phyloP scores from a whole-genome alignment of 768 basidiomycete species.

The Naematelia encephala region DNA sequence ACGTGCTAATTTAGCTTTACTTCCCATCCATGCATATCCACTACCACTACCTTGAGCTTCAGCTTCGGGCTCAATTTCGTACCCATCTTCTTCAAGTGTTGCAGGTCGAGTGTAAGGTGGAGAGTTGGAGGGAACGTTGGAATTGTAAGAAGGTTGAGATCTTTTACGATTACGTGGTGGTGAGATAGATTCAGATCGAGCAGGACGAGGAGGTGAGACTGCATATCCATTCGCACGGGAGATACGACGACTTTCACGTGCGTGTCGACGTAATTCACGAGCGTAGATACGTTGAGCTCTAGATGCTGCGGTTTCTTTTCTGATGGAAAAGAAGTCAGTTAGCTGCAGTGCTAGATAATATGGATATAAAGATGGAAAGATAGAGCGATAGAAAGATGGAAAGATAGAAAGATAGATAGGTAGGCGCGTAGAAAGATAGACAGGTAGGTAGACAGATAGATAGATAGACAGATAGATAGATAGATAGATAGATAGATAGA shows the following conservation, averaged over 20 bases:
- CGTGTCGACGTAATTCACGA: conserved; percentile 29
- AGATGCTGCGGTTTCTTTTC: conserved; percentile 44
- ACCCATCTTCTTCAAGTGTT: conserved; percentile 12
- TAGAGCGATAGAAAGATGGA: too few relatives aligned
- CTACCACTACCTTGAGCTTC: background rate
- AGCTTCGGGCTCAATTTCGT: conserved; percentile 50
- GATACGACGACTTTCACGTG: conserved; percentile 28
- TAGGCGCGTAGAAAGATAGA: too few relatives aligned
- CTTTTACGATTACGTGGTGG: conserved; percentile 41
- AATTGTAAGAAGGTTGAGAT: too few relatives aligned
- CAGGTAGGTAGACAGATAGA: too few relatives aligned
- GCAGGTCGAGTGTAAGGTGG: too few relatives aligned
- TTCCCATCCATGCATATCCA: conserved; percentile 53
- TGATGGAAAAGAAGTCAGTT: too few relatives aligned
- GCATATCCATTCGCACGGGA: conserved; percentile 42
- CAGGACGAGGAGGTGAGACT: conserved; percentile 36
- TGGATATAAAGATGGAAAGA: too few relatives aligned
- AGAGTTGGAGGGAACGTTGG: too few relatives aligned
- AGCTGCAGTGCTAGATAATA: too few relatives aligned
- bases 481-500: too few relatives aligned
- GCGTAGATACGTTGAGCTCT: conserved; percentile 30
- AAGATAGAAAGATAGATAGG: too few relatives aligned
- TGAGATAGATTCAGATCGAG: conserved; percentile 32
- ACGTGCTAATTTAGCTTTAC: conserved; percentile 5
- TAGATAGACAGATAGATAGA: too few relatives aligned